Base-by-base conservation (phyloP, 345 rosid species). In the Combretum micranthum region DNA sequence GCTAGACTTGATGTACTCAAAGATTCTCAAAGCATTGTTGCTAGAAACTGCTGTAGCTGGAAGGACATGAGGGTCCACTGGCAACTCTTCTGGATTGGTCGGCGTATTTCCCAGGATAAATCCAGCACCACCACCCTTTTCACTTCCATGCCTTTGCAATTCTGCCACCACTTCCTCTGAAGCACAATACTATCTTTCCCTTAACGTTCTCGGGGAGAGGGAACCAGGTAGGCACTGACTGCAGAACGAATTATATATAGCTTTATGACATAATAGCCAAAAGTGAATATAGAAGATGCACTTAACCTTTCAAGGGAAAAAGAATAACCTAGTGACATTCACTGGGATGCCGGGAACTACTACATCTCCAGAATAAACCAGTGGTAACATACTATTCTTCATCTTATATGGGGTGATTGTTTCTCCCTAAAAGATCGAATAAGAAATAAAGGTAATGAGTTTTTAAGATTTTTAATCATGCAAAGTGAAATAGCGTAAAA, bases 111-210 rank as follows among this genome's bases (percentile, higher is more conserved):
- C 96, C 11, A 92, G 65, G 59, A 92, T 72, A 52, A 78, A 71
- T 52, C 93, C 98, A 9, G 22, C 86, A 46, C 90, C 98, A 7
- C 95, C 95, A 0, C 96, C 54, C 87, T 76, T 76, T 78, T 83
- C 54, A 84, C 96, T 62, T 86, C 96, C 55, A 74, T 10, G n/a
- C 96, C 90, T 66, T 86, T 84, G 32, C 75, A 1, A 84, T 50
- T 83, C 83, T 77, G 16, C 62, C 10, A 47, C 87, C 90, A 9
- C 15, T 47, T n/a, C 93, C 93, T 72, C 90, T 80, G 44, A 69
- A 32, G 81, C 98, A 86, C 50, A 88, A 21, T 16, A 92, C 96
- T 22, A 88, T 77, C 74, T 88, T 92, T n/a, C 93, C 98, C 22
- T 75, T 77, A 21, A 77, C 89, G 69, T 77, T 79, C 15, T 66